Percentiles rank a stretch among this genome's conserved stretches.
Conservation (phyloP, 805 yeast genomes). For the Candida lessepsii region DNA sequence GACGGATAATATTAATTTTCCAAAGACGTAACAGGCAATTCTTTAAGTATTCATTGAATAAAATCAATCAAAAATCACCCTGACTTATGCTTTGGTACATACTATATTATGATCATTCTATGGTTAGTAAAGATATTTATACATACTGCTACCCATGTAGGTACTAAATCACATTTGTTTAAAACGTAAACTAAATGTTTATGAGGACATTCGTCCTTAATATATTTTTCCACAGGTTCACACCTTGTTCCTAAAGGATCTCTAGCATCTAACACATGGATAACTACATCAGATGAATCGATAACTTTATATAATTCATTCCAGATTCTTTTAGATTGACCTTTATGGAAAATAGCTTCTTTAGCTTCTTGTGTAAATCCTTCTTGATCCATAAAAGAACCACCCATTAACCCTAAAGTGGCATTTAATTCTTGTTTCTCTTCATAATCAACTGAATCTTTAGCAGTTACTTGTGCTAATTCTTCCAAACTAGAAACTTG, state of each 20-base stretch:
- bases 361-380: slow-evolving; percentile 89
- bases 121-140: slow-evolving; percentile 16
- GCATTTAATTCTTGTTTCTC: slow-evolving; percentile 77
- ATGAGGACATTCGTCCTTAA: slow-evolving; percentile 91
- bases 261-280: slow-evolving; percentile 95
- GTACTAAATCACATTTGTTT: slow-evolving; percentile 97
- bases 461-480: slow-evolving; percentile 56
- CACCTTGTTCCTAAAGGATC: slow-evolving; percentile 97
- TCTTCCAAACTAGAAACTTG: slow-evolving; percentile 80
- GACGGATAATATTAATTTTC: slow-evolving; percentile 73
- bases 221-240: slow-evolving; percentile 87
- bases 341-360: slow-evolving; percentile 93
- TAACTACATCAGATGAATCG: slow-evolving; percentile 95
- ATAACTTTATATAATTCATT: slow-evolving; percentile 95
- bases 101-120: not conserved
- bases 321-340: slow-evolving; percentile 98
- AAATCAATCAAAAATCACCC: slow-evolving; percentile 50
- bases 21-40: slow-evolving; percentile 96
- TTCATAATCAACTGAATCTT: slow-evolving; percentile 57
- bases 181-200: slow-evolving; percentile 92
- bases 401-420: slow-evolving; percentile 80
- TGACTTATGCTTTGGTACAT: slow-evolving; percentile 85
- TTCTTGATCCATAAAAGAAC: slow-evolving; percentile 55
- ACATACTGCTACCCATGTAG: slow-evolving; percentile 99
- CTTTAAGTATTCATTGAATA: slow-evolving; percentile 30